These are phyloP conservation scores for Phytophthora aleatoria DNA, from an alignment of 352 stramenopile species.

Conservation along the genomic window DNA sequence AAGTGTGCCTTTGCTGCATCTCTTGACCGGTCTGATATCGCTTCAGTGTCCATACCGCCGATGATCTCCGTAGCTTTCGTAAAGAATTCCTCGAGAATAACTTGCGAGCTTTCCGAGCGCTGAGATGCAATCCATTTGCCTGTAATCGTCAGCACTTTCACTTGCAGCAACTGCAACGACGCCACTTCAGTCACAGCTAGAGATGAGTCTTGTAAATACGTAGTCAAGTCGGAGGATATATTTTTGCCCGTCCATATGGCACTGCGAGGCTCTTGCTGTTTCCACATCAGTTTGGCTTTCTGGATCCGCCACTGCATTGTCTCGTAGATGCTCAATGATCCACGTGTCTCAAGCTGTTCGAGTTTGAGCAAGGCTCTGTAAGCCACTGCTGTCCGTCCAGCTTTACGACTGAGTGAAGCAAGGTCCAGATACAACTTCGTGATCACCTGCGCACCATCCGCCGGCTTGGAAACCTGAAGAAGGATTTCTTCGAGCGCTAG, in stretches of 20 bases:
- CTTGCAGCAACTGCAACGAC: slow-evolving; percentile 59
- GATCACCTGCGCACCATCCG: slow-evolving; percentile 34
- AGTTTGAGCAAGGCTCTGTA: slow-evolving; percentile 72
- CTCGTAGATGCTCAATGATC: slow-evolving; percentile 43
- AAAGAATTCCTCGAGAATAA: slow-evolving; percentile 94
- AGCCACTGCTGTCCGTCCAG: slow-evolving; percentile 63
- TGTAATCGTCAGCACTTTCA: slow-evolving; percentile 74
- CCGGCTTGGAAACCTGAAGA: slow-evolving; percentile 42
- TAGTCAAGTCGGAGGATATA: slow-evolving; percentile 48
- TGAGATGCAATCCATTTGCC: slow-evolving; percentile 94
- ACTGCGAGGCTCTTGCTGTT: slow-evolving; percentile 69
- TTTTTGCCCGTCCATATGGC: slow-evolving; percentile 77
- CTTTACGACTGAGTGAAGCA: slow-evolving; percentile 63
- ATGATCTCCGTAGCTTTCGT: slow-evolving; percentile 79
- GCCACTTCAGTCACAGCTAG: slow-evolving; percentile 11
- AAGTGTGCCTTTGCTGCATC: slow-evolving; percentile 81
- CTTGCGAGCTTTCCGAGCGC: slow-evolving; percentile 89
- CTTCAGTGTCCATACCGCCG: slow-evolving; percentile 40
- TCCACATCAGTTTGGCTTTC: slow-evolving; percentile 81
- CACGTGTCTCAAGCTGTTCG: slow-evolving; percentile 50
- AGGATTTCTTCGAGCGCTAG: slow-evolving; percentile 69
- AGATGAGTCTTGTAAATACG: slow-evolving; percentile 30
- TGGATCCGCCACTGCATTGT: slow-evolving; percentile 72
- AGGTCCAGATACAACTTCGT: slow-evolving; percentile 64
- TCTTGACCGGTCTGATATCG: slow-evolving; percentile 44